phyloP scores from a whole-genome alignment of 192 early-diverging fungal species.

The Fimicolochytrium jonesii region DNA sequence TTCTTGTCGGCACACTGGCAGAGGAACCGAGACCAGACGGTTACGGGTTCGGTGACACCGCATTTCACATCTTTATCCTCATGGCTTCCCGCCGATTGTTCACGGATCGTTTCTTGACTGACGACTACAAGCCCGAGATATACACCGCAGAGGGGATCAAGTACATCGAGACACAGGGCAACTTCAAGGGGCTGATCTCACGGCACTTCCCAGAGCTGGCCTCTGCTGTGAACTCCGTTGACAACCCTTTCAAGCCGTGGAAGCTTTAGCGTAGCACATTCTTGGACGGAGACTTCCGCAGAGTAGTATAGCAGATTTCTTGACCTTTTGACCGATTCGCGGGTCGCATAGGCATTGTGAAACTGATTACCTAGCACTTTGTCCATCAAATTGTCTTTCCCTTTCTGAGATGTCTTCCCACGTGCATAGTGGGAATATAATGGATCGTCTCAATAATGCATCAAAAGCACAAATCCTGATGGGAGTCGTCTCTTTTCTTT shows the following conservation, averaged over 20 bases:
- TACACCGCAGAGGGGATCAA: slow-evolving; percentile 26
- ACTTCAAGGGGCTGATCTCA: slow-evolving; percentile 13
- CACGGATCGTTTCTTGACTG: slow-evolving; percentile 35
- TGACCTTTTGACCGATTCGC: no score
- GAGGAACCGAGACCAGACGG: slow-evolving; percentile 25
- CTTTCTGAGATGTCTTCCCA: no score
- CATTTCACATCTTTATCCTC: slow-evolving; percentile 25
- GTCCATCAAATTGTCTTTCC: no score
- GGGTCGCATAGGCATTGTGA: no score
- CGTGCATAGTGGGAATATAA: no score
- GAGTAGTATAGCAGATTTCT: no score
- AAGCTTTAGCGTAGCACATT: no score
- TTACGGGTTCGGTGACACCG: slow-evolving; percentile 30
- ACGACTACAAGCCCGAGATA: slow-evolving; percentile 24
- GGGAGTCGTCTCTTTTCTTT: no score
- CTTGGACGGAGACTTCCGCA: no score
- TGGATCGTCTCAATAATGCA: no score
- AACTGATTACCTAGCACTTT: no score
- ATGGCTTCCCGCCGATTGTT: slow-evolving; percentile 23
- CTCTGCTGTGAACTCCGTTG: background rate
- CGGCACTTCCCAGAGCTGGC: slow-evolving; percentile 27
- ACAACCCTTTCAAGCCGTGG: slow-evolving; percentile 32
- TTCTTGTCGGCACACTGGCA: slow-evolving; percentile 30
- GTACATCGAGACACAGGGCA: slow-evolving; percentile 25
- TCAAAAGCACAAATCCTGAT: no score